Conservation (phyloP, 768 basidiomycete species). For the Pleurotus eryngii region DNA sequence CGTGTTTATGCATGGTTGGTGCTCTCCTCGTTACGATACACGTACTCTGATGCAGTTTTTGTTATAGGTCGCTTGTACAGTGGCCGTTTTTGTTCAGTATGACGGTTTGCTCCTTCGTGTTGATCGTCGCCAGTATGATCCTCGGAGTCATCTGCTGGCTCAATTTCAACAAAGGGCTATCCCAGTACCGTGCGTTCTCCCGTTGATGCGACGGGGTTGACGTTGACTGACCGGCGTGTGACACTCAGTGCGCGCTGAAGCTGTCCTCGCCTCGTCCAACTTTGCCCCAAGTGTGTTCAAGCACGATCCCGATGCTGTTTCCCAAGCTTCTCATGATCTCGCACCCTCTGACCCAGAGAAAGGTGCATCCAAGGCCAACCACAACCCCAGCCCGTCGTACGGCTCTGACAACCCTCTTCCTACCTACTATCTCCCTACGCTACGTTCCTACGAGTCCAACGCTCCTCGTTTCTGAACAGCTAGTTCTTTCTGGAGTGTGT, state of each 20-base stretch:
- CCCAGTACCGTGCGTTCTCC: conserved; percentile 47
- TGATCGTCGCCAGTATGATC: conserved; percentile 37
- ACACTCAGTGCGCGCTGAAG: conserved; percentile 35
- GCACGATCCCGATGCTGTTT: conserved; percentile 16
- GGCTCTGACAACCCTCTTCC: conserved; percentile 3
- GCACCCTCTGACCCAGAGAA: conserved; percentile 18
- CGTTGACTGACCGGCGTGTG: conserved; percentile 2
- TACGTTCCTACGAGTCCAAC: background rate
- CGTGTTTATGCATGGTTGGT: conserved; percentile 41
- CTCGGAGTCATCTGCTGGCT: conserved; percentile 47
- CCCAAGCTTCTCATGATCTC: conserved; percentile 14
- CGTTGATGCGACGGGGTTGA: background rate
- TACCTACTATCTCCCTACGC: conserved; percentile 11
- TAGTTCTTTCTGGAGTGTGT: too few species aligned
- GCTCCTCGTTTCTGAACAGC: background rate
- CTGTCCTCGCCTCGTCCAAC: conserved; percentile 31
- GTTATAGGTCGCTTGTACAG: conserved; percentile 40
- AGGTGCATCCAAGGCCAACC: background rate
- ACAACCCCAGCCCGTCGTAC: conserved; percentile 2
- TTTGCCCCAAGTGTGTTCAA: conserved; percentile 39
- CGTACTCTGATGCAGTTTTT: background rate
- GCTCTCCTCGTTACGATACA: background rate
- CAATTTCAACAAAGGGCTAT: conserved; percentile 54
- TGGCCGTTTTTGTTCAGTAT: conserved; percentile 50
- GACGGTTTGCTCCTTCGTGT: conserved; percentile 40